phyloP scores from a whole-genome alignment of 179 eudicot genomes.

The Carnegiea gigantea region DNA sequence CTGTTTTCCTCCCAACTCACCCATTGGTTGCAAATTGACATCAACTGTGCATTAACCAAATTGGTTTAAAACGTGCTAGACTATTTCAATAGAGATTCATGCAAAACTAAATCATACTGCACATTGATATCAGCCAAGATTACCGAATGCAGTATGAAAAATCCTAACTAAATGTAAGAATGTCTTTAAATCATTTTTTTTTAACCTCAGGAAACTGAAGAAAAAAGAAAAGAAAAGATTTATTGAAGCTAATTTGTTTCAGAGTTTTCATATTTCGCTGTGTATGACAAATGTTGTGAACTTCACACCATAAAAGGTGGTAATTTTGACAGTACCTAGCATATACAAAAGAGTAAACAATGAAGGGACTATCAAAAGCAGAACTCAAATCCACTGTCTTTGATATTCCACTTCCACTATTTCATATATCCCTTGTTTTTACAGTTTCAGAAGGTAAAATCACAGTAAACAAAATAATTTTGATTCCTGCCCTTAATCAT shows the following conservation, averaged over 20 bases:
- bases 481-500: not conserved
- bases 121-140: not conserved
- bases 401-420: not conserved
- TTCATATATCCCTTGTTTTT: not conserved
- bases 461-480: not conserved
- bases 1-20: no score
- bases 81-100: not conserved
- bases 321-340: not conserved
- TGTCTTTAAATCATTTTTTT: no score
- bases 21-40: no score
- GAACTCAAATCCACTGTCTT: not conserved
- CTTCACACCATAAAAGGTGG: not conserved
- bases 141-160: not conserved
- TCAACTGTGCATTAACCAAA: no score
- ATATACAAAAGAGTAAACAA: not conserved
- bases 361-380: not conserved
- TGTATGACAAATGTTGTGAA: not conserved
- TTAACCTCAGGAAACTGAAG: no score
- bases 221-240: no score
- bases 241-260: not conserved
- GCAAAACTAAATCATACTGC: not conserved
- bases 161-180: no score
- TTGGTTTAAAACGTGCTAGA: no score
- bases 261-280: not conserved
- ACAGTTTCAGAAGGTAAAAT: conserved; percentile 2